Evolutionary conservation across 805 yeast species (phyloP), one percentile per base, ranked within the genome.

Genomic region (Danielia oregonensis): DNA sequence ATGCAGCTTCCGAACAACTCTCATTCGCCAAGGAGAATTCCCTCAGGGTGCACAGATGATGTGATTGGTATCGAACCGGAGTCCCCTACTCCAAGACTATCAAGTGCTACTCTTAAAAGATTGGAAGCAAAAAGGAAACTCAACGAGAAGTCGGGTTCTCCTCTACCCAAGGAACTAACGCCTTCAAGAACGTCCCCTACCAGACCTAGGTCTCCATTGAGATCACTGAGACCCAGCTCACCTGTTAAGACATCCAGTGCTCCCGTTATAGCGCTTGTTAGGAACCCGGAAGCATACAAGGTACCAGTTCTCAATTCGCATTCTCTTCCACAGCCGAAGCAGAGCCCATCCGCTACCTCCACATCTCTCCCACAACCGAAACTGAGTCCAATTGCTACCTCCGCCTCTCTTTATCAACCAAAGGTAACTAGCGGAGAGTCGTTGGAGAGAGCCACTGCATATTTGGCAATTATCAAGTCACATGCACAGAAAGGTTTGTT

Each of bases 71-170:
- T 17, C 16, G 38, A 41, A 12, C 42, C 41, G 11, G 43, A 36
- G 9, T 35, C 41, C 11, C 47, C 48, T 3, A 47, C 59, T 0
- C 63, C 65, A 2, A 45, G 49, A 13, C 36, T 60, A 23, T 46
- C 61, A 4, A 35, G 45, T 7, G 68, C 68, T 7, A 63, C 68
- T 1, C 41, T 61, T 18, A 61, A 54, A 30, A 42, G 70, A 26
- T 47, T 62, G 3, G 68, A 61, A 39, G 59, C 63, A 4, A 49
- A 46, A 23, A 46, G 43, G 14, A 41, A 37, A 24, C 19, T n/a
- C 26, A 35, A 33, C 10, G 15, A 10, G 16, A 14, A n/a, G 14
- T 14, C 16, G 23, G 16, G 17, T 3, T 16, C 26, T 2, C 16
- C 25, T 11, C 31, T 17, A 23, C 12, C 2, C 18, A n/a, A 13